Evolutionary conservation across 176 grass and related monocot genomes (phyloP), one percentile per base, ranked within the genome.

Genomic region (Oryza nivara): DNA sequence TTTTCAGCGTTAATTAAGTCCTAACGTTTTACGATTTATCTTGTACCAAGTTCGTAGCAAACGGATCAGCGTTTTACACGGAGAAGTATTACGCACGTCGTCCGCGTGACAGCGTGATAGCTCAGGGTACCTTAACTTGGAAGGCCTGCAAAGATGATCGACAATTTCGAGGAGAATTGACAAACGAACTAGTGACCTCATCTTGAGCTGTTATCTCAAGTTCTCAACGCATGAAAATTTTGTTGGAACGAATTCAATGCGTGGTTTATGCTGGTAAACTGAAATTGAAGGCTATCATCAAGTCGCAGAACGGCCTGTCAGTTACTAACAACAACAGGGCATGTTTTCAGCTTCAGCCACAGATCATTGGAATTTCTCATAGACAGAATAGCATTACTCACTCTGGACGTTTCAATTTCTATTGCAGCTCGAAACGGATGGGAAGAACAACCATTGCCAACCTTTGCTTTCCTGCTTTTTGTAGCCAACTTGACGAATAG

Each of bases 121-220:
- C 8, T 26, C 12, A 46, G 3, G 3, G 36, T 74, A 16, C 61
- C 60, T 79, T 81, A 20, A 9, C 84, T 86, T 86, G 1, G 47
- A 86, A 67, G 85, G 45, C 34, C 41, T 80, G 69, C 70, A 86
- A 80, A 80, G 69, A 74, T 52, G 43, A n/a, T 28, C 44, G 36
- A 9, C 22, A 11, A 5, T 11, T 40, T 8, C 5, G 4, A 19
- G n/a, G 13, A 23, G 25, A 40, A 26, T 6, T 66, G 68, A 40
- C 30, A 30, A 12, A 22, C 2, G 17, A 67, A 72, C 4, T n/a
- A 4, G 7, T 17, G 74, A 74, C 16, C 45, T 34, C 15, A 10
- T 41, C 20, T 30, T 45, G 10, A 48, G 23, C 9, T 9, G 44
- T 22, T 51, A 22, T 13, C 26, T 14, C 43, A 44, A 44, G 43